A percentile compares a stretch with the other conserved stretches of the same genome.
phyloP scores from a whole-genome alignment of 2,329 filamentous ascomycete genomes.

The Parastagonospora avenae region DNA sequence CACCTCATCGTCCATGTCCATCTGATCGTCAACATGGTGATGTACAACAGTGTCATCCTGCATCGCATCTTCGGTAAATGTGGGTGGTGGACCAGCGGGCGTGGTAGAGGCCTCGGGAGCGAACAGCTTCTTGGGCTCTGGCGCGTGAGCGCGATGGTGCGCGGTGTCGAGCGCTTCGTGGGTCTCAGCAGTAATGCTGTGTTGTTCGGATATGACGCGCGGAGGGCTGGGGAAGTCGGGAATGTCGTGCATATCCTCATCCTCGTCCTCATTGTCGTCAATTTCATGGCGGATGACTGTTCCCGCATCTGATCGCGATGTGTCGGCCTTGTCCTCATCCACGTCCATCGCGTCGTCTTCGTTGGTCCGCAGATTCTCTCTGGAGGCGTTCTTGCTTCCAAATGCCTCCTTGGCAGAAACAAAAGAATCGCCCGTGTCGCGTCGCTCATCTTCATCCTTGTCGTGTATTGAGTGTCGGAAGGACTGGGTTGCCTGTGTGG shows the following conservation, averaged over 20 bases:
- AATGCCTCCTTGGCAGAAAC: constrained; percentile 55
- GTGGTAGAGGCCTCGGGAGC: constrained; percentile 24
- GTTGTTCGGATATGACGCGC: constrained; percentile 32
- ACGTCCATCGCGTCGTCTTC: constrained; percentile 38
- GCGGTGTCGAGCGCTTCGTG: constrained; percentile 39
- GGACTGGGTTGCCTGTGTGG: constrained; percentile 36
- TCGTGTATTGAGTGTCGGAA: constrained; percentile 30
- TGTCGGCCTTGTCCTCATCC: constrained; percentile 34
- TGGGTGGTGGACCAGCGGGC: constrained; percentile 27
- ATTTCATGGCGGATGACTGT: constrained; percentile 34
- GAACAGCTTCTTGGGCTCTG: constrained; percentile 30
- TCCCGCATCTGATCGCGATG: constrained; percentile 23
- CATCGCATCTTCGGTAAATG: constrained; percentile 21
- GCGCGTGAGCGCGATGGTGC: constrained; percentile 22
- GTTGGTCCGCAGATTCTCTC: constrained; percentile 27
- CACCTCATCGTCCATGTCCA: constrained; percentile 58
- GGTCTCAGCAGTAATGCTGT: constrained; percentile 40
- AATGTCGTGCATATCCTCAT: constrained; percentile 25
- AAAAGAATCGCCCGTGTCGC: constrained; percentile 52
- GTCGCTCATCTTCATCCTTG: constrained; percentile 25
- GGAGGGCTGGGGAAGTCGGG: constrained; percentile 28
- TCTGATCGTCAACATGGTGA: constrained; percentile 45
- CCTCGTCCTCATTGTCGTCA: constrained; percentile 15
- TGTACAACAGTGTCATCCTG: constrained; percentile 39
- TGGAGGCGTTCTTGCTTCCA: constrained; percentile 36